Evolutionary conservation across 768 basidiomycete genomes (phyloP).

Genomic region (Serendipita indica): DNA sequence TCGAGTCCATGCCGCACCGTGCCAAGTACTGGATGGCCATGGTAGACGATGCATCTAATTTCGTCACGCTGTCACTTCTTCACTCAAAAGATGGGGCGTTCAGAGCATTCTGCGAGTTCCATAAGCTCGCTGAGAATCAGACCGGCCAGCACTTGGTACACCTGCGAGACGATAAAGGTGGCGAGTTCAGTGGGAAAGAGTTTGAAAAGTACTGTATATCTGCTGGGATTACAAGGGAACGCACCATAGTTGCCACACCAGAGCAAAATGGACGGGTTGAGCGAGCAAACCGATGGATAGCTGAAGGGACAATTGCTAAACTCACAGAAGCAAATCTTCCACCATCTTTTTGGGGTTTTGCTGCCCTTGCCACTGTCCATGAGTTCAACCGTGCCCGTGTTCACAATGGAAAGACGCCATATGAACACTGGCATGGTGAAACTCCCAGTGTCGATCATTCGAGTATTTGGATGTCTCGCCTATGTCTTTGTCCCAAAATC

Average conservation of each 20-base stretch:
- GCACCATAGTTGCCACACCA: background rate
- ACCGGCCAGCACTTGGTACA: background rate
- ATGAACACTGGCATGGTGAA: slow-evolving; percentile 12
- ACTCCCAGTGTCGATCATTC: slow-evolving; percentile 20
- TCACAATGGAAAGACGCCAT: slow-evolving; percentile 12
- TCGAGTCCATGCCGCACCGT: background rate
- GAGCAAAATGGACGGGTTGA: slow-evolving; percentile 8
- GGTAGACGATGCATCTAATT: slow-evolving; percentile 5
- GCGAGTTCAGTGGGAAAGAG: background rate
- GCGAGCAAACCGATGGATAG: slow-evolving; percentile 6
- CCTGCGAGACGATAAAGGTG: slow-evolving; percentile 5
- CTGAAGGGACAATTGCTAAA: slow-evolving; percentile 4
- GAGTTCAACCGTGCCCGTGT: slow-evolving; percentile 15
- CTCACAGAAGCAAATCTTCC: slow-evolving; percentile 17
- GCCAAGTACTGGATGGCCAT: slow-evolving; percentile 5
- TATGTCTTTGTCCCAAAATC: slow-evolving; percentile 27
- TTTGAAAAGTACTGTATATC: background rate
- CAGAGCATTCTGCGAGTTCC: background rate
- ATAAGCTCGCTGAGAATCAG: slow-evolving; percentile 1
- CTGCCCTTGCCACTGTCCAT: slow-evolving; percentile 10
- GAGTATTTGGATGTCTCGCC: slow-evolving; percentile 27
- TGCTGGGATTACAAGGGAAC: slow-evolving; percentile 1
- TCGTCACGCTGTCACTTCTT: background rate
- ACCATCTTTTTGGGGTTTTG: slow-evolving; percentile 15
- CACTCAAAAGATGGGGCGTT: background rate